Base-by-base conservation (phyloP, 164 flowering plant genomes). In the Berberis thunbergii region DNA sequence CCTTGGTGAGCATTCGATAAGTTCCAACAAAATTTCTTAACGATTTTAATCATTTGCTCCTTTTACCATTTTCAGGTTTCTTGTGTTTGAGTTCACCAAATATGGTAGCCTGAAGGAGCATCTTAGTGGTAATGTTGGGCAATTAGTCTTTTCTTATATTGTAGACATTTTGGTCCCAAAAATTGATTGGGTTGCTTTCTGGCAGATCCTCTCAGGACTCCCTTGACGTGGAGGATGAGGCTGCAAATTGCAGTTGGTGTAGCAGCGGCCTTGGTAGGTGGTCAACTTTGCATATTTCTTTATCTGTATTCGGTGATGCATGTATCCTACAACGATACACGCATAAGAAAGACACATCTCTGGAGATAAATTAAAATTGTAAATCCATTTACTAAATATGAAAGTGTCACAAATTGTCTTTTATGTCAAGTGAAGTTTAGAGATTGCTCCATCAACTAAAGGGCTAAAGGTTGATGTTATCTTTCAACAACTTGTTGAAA, bases 151-250 rank as follows among this genome's bases (percentile, higher is more conserved):
- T 38, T 45, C 38, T 62, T 60, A 2, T 53, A 61, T 61, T n/a
- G 61, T 5, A 42, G 40, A 41, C 40, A 11, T 65, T 68, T 62
- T 6, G 8, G 44, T 11, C 2, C 6, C 49, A 49, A 41, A 13
- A 26, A 4, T 54, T 69, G 67, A 71, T 40, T 5, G 13, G 49
- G 56, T 72, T 41, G 26, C 48, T 54, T 57, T 72, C 71, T 55
- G 52, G 63, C 86, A 88, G 93, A 91, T 75, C 97, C 97, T 63
- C 79, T 88, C 7, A 88, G 71, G 77, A 88, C 91, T 76, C 97
- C 97, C 44, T 79, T 91, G 74, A 83, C 81, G 72, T 88, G 97
- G 97, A 83, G 80, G 69, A 79, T 79, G 9, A 81, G 97, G 66
- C 69, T 85, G 60, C 80, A 81, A 55, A 88, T 91, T 67, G 93